Evolutionary conservation across 148 eudicot species (phyloP).

Genomic region (Selenicereus undatus): DNA sequence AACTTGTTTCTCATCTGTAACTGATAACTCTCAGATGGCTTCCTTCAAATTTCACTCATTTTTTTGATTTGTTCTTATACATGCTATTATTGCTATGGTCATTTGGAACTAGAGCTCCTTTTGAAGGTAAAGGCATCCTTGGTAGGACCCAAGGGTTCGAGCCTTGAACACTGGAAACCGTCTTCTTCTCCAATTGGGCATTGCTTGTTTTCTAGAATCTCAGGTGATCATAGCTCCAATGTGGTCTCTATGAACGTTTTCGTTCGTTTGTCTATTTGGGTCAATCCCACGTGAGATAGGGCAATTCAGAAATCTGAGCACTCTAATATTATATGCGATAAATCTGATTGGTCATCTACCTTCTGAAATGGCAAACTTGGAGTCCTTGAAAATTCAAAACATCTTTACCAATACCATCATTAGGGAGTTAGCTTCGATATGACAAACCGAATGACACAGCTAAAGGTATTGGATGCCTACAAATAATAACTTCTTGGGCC

Average conservation of each 20-base stretch:
- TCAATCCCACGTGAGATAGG: conserved; percentile 34
- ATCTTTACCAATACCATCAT: conserved; percentile 23
- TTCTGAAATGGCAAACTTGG: conserved; percentile 14
- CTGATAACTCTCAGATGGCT: conserved; percentile 12
- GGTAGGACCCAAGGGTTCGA: conserved; percentile 15
- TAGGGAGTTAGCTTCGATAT: background rate
- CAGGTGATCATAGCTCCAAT: conserved; percentile 16
- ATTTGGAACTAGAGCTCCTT: conserved; percentile 20
- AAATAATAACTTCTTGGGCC: conserved; percentile 28
- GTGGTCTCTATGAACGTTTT: conserved; percentile 26
- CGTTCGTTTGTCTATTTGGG: conserved; percentile 18
- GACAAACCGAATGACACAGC: conserved; percentile 16
- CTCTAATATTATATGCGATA: conserved; percentile 15
- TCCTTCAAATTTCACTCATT: conserved; percentile 6
- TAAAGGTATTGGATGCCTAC: conserved; percentile 18
- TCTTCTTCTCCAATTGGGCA: conserved; percentile 15
- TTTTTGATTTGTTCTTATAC: conserved; percentile 10
- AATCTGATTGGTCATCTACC: conserved; percentile 22
- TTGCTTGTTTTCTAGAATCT: conserved; percentile 28
- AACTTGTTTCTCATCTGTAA: background rate
- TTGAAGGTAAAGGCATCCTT: conserved; percentile 27
- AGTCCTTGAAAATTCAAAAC: conserved; percentile 17
- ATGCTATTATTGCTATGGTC: conserved; percentile 5
- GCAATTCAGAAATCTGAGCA: conserved; percentile 17
- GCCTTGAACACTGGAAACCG: conserved; percentile 25